These are phyloP conservation scores for Colletotrichum sp. DNA, from an alignment of 2,329 filamentous ascomycete genomes.

Conservation along the genomic window DNA sequence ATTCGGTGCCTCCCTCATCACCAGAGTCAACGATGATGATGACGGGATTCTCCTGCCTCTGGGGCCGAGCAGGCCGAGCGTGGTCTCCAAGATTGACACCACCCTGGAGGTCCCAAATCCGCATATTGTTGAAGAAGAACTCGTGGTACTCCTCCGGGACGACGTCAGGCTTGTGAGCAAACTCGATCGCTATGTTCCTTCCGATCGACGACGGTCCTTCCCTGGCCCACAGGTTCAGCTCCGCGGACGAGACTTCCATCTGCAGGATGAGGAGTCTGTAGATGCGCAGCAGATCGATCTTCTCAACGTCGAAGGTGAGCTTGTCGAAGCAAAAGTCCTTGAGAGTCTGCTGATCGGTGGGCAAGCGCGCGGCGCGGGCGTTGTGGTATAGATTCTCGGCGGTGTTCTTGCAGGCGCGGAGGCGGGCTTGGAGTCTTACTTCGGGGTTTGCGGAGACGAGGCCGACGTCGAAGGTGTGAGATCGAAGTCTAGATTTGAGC, in stretches of 20 bases:
- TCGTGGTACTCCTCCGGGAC: background rate
- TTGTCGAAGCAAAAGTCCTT: background rate
- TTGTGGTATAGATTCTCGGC: background rate
- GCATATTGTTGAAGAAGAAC: background rate
- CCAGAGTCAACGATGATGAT: background rate
- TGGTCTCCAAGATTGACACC: background rate
- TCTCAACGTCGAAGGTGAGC: background rate
- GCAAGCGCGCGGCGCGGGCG: background rate
- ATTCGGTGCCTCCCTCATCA: background rate
- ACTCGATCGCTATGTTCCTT: background rate
- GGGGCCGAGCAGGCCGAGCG: background rate
- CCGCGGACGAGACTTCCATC: background rate
- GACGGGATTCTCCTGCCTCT: background rate
- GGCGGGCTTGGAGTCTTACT: background rate
- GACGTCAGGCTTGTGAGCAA: background rate
- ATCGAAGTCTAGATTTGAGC: accelerated
- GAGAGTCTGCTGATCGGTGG: background rate
- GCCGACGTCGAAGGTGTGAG: too few relatives aligned
- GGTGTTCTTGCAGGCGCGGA: background rate
- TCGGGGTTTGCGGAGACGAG: too few relatives aligned
- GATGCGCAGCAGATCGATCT: background rate
- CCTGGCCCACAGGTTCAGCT: background rate
- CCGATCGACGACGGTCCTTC: background rate
- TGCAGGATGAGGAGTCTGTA: background rate
- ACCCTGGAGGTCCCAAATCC: background rate